Base-by-base conservation (phyloP, 176 grass and related monocot species). In the Avena eriantha region DNA sequence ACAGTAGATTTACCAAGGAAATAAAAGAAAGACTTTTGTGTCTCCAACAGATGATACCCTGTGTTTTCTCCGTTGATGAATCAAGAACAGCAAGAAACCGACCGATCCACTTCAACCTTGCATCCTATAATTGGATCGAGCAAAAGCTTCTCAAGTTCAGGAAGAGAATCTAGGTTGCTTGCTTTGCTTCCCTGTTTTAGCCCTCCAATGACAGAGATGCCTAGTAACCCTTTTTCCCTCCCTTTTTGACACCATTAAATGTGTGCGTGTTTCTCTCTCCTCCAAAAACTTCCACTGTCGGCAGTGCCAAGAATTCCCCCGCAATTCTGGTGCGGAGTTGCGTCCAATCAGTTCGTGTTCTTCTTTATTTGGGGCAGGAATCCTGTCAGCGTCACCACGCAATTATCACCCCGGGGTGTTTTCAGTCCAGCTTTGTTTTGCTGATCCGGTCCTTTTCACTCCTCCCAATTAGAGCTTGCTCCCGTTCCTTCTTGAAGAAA, bases 281-380 rank as follows among this genome's bases (percentile, higher is more conserved):
- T 26, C 17, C 15, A 6, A 19, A 58, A 35, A 8, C 57, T 55
- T n/a, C 47, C 16, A 1, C 34, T 88, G 82, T 91, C 82, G 90
- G 82, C 90, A 85, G 78, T 66, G 55, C 63, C 33, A 82, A 82
- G 43, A 90, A 69, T 58, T 54, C 69, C 31, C 31, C 10, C 64
- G 3, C 43, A 57, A 72, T 82, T 88, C 39, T 82, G 82, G 82
- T 85, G 63, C 12, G 53, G 54, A 78, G 18, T 23, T 65, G 85
- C 78, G 18, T 47, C 63, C 70, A 65, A 69, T 88, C 82, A 33
- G 69, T 69, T 88, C 29, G 34, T 85, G 70, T 46, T 85, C 21
- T 82, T 81, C 86, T 85, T 49, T 81, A 76, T 83, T 46, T 73
- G 78, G 78, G 78, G 86, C 72, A 85, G 82, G 82, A 88, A 81